Evolutionary conservation across 2,329 filamentous ascomycete genomes (phyloP), one percentile per base, ranked within the genome.

Genomic region (Colletotrichum orbiculare): DNA sequence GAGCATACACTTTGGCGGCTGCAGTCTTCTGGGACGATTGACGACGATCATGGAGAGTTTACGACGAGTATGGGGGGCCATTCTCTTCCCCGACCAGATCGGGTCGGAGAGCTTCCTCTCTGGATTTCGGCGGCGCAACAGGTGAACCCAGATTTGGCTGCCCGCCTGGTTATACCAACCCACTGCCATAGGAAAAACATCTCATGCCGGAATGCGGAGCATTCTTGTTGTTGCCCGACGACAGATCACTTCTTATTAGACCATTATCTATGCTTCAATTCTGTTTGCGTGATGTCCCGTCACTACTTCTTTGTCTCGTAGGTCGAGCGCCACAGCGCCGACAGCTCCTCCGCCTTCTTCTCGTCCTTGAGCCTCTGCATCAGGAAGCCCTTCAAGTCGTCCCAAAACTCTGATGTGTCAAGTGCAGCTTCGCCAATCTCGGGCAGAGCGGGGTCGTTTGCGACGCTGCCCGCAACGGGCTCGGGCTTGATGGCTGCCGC

Each of bases 341-440:
- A 85, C 71, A 95, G 76, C 71, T 88, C 86, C 69, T 87, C 86
- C 1, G 91, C 92, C 73, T 83, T 77, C 61, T 78, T 78, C 72
- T 88, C 88, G 74, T 96, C 91, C 77, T 91, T 89, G 71, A 97
- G 79, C 75, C 93, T 87, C 81, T 94, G 91, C 73, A 88, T 80
- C 75, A 99, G 75, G 77, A 95, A 98, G 0, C 87, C 91, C 73
- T 89, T 88, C 68, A 99, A 77, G 80, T 98, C 96, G 8, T 79
- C 79, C 96, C 96, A 99, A 74, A 99, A 99, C 60, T 85, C 89
- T 7, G 90, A 87, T 11, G 87, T 90, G 73, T 87, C 80, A 68
- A 97, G 74, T 17, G 91, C 84, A 35, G 86, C 85, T 58, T 78
- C 79, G 78, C 67, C 46, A 11, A 62, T 64, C 0, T 54, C 58